These are phyloP conservation scores for Tylopilus sp. DNA, from an alignment of 1,284 basidiomycete species.

Conservation along the genomic window DNA sequence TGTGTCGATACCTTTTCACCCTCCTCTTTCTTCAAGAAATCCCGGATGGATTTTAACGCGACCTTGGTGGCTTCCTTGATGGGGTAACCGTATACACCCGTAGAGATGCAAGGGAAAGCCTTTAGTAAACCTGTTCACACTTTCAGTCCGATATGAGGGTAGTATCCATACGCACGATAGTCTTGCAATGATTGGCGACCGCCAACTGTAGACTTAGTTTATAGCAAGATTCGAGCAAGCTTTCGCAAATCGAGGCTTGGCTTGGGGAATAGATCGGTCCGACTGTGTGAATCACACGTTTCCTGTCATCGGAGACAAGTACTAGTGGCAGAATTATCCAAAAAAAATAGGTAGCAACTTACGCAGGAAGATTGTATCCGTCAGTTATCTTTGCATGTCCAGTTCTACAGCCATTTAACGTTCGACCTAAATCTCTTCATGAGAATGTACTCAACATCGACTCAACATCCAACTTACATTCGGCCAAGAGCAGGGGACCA, in stretches of 20 bases:
- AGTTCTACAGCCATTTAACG: slow-evolving; percentile 81
- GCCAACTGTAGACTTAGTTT: slow-evolving; percentile 72
- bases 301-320: slow-evolving; percentile 48
- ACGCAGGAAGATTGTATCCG: slow-evolving; percentile 80
- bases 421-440: slow-evolving; percentile 57
- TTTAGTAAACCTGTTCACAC: slow-evolving; percentile 37
- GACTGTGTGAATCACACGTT: slow-evolving; percentile 90
- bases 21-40: slow-evolving; percentile 66
- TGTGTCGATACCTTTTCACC: slow-evolving; percentile 58
- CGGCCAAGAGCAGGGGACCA: slow-evolving; percentile 66
- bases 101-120: slow-evolving; percentile 87
- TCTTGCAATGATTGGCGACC: slow-evolving; percentile 67
- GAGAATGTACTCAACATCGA: slow-evolving; percentile 8
- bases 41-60: slow-evolving; percentile 70
- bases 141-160: not conserved
- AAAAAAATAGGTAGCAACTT: slow-evolving; percentile 38
- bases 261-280: slow-evolving; percentile 81
- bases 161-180: slow-evolving; percentile 66
- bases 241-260: slow-evolving; percentile 59
- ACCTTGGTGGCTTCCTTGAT: slow-evolving; percentile 77
- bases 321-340: not conserved
- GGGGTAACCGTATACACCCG: slow-evolving; percentile 85
- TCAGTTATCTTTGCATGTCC: slow-evolving; percentile 89
- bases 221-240: slow-evolving; percentile 81
- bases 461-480: slow-evolving; percentile 20